Percentiles rank a stretch among this genome's conserved stretches.
Conservation (phyloP, 2,329 filamentous ascomycete species). For the Aspergillus caelatus region DNA sequence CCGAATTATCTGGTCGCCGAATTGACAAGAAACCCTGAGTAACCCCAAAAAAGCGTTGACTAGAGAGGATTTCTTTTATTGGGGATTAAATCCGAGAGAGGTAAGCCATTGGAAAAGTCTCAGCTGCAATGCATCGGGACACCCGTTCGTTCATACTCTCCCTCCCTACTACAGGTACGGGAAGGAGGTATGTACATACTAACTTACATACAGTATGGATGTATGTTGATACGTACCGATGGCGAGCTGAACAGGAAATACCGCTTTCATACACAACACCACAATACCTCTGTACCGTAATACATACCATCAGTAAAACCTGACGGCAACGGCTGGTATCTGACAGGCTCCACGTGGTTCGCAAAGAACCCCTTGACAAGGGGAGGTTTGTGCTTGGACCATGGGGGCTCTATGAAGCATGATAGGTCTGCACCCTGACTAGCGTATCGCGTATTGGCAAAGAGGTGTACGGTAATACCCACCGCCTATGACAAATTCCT, state of each 20-base stretch:
- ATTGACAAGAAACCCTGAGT: neutral
- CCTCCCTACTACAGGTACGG: no score
- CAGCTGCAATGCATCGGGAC: neutral
- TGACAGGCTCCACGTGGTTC: constrained; percentile 21
- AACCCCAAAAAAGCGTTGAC: neutral
- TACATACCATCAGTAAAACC: no score
- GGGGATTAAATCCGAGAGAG: neutral
- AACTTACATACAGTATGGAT: no score
- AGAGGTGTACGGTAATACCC: neutral
- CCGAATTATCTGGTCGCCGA: neutral
- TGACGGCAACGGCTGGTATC: constrained; percentile 19
- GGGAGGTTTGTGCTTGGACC: constrained; percentile 21
- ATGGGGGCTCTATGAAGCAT: neutral
- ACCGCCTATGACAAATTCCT: constrained; percentile 8
- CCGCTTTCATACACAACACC: neutral
- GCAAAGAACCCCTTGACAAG: constrained; percentile 17
- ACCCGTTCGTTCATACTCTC: no score
- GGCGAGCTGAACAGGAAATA: no score
- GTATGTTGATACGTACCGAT: no score
- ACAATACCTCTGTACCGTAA: neutral
- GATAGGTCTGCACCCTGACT: neutral
- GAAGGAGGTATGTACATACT: no score
- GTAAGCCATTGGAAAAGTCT: neutral
- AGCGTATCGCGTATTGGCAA: neutral
- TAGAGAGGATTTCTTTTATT: neutral